Percentiles rank a stretch among this genome's conserved stretches.
Evolutionary conservation across 495 filamentous ascomycete species (phyloP).

Genomic region (Penicillium herquei): DNA sequence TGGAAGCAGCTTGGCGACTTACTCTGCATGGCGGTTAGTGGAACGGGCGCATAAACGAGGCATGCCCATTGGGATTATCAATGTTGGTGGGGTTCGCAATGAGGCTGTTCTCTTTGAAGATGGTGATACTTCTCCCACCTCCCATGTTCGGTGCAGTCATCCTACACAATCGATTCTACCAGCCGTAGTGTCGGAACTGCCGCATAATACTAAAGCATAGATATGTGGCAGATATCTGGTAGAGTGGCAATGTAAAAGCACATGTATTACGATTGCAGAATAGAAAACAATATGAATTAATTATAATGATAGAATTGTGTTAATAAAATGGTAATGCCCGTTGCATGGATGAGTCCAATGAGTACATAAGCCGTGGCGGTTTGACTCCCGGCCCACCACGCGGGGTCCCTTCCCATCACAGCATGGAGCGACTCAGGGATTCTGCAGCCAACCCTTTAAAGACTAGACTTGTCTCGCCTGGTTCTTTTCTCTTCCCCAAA

Average conservation of each 20-base stretch:
- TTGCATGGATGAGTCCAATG: neutral
- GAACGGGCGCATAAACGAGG: slow-evolving; percentile 76
- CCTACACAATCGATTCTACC: slow-evolving; percentile 38
- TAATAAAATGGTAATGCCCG: no score
- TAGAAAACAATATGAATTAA: no score
- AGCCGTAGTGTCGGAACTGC: slow-evolving; percentile 31
- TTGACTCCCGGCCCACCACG: slow-evolving; percentile 15
- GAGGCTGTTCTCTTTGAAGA: slow-evolving; percentile 67
- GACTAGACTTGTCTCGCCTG: slow-evolving; percentile 38
- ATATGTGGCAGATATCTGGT: no score
- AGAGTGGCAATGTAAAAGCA: no score
- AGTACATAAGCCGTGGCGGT: slow-evolving; percentile 18
- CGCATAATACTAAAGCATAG: slow-evolving; percentile 8
- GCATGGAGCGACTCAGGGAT: slow-evolving; percentile 26
- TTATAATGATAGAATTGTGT: no score
- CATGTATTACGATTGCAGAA: no score
- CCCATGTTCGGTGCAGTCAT: slow-evolving; percentile 40
- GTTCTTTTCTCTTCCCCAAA: slow-evolving; percentile 35
- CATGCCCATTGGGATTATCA: slow-evolving; percentile 83
- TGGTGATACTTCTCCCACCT: slow-evolving; percentile 21
- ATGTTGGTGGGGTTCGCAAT: slow-evolving; percentile 78
- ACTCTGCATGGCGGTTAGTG: slow-evolving; percentile 88
- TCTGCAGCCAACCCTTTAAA: slow-evolving; percentile 27
- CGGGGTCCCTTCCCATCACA: slow-evolving; percentile 30
- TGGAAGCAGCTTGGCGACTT: slow-evolving; percentile 89